Evolutionary conservation across 768 basidiomycete species (phyloP).

Genomic region (Baorangia bicolor): DNA sequence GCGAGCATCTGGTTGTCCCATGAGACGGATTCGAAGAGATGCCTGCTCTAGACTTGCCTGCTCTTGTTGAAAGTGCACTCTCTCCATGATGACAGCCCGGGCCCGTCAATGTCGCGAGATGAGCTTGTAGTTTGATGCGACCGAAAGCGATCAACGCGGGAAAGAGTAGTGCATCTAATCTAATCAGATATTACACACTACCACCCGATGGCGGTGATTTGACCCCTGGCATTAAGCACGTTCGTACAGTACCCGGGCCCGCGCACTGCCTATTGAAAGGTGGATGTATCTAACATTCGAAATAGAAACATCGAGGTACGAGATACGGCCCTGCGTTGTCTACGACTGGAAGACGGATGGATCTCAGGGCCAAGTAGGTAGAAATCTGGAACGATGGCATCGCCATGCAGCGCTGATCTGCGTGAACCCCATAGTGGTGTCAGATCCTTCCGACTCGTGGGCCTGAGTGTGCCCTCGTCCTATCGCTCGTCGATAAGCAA

Average conservation of each 20-base stretch:
- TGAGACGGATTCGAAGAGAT: neutral
- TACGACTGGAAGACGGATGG: neutral
- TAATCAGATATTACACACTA: slow-evolving; percentile 11
- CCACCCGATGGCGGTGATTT: neutral
- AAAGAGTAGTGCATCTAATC: slow-evolving; percentile 14
- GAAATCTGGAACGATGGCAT: slow-evolving; percentile 5
- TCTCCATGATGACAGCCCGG: slow-evolving; percentile 66
- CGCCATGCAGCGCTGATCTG: slow-evolving; percentile 1
- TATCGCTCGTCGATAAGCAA: slow-evolving; percentile 12
- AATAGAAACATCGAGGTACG: slow-evolving; percentile 5
- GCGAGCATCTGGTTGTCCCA: slow-evolving; percentile 70
- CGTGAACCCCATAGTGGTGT: neutral
- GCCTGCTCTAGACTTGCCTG: slow-evolving; percentile 45
- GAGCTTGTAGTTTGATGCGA: neutral
- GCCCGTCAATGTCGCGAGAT: neutral
- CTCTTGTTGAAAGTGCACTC: slow-evolving; percentile 93
- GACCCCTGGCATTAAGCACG: neutral
- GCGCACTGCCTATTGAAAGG: neutral
- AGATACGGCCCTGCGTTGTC: neutral
- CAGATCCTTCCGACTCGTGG: neutral
- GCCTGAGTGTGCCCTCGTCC: neutral
- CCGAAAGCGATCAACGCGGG: neutral
- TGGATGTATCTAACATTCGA: neutral
- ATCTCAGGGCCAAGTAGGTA: neutral
- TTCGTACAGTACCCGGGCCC: slow-evolving; percentile 2